Conservation (phyloP, 495 filamentous ascomycete species). For the Geopyxis carbonaria region DNA sequence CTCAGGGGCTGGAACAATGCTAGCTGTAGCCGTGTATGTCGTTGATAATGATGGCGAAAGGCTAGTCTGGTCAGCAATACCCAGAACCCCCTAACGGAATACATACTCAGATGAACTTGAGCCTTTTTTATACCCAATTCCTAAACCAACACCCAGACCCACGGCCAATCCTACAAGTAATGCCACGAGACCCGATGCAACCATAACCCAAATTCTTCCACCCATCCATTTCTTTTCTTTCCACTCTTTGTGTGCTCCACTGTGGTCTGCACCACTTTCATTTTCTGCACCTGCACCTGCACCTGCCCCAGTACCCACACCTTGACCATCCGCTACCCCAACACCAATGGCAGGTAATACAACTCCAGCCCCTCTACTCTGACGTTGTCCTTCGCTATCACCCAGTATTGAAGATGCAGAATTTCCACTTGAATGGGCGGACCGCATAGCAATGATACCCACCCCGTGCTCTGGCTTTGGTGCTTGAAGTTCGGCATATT, state of each 20-base stretch:
- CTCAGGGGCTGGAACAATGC: constrained; percentile 14
- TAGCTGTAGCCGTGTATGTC: neutral
- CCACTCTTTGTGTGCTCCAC: constrained; percentile 21
- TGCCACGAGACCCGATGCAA: constrained; percentile 9
- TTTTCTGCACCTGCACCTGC: neutral
- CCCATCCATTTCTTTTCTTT: constrained; percentile 11
- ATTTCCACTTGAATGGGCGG: neutral
- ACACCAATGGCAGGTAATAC: neutral
- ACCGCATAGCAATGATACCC: neutral
- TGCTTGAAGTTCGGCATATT: constrained; percentile 11
- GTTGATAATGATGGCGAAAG: neutral
- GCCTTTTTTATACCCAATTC: constrained; percentile 9
- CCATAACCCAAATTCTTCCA: constrained; percentile 8
- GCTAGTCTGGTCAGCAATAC: neutral
- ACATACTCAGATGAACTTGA: neutral
- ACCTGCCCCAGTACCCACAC: constrained; percentile 4
- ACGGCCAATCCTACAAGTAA: constrained; percentile 12
- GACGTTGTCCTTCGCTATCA: neutral
- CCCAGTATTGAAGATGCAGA: too few relatives aligned
- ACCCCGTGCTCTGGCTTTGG: constrained; percentile 8
- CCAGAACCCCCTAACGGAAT: neutral
- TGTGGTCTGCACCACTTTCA: neutral
- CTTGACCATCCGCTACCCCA: too few relatives aligned
- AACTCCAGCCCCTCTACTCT: neutral
- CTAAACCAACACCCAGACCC: constrained; percentile 21